phyloP scores from a whole-genome alignment of 2,329 filamentous ascomycete genomes.

The Stemphylium vesicarium region DNA sequence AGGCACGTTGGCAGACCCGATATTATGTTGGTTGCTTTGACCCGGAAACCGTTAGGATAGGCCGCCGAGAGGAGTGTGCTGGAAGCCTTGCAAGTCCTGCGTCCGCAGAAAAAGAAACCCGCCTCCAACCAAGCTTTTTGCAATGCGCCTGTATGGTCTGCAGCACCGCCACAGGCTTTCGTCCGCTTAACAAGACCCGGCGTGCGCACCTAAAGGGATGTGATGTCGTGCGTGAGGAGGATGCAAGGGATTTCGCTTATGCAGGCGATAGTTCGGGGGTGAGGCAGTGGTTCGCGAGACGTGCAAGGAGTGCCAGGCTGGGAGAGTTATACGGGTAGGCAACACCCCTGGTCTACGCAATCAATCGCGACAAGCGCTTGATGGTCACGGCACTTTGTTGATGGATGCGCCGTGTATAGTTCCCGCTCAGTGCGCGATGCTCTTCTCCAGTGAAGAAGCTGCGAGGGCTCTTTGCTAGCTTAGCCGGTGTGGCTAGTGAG shows the following conservation, averaged over 20 bases:
- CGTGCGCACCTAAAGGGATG: slow-evolving; percentile 5
- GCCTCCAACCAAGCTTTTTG: slow-evolving; percentile 7
- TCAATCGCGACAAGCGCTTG: neutral
- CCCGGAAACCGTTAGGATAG: neutral
- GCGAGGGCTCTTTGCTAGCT: slow-evolving; percentile 4
- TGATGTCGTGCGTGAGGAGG: neutral
- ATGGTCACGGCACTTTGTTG: neutral
- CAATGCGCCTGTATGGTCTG: slow-evolving; percentile 9
- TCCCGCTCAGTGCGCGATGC: neutral
- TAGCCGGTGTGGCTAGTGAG: slow-evolving; percentile 18
- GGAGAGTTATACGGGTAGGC: neutral
- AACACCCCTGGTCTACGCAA: neutral
- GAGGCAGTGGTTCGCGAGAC: neutral
- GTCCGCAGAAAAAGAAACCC: slow-evolving; percentile 5
- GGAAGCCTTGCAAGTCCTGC: slow-evolving; percentile 7
- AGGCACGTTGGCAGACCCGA: neutral
- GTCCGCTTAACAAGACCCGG: slow-evolving; percentile 10
- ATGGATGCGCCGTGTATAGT: slow-evolving; percentile 3
- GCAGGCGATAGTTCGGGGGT: neutral
- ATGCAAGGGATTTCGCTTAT: slow-evolving; percentile 11
- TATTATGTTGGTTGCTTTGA: neutral
- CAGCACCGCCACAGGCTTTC: slow-evolving; percentile 23
- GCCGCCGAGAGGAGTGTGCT: slow-evolving; percentile 4
- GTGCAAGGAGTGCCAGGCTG: neutral
- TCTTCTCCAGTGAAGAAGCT: slow-evolving; percentile 7